A percentile compares a stretch with the other conserved stretches of the same genome.
phyloP scores from a whole-genome alignment of 2,329 filamentous ascomycete genomes.

The Calonectria pteridis region DNA sequence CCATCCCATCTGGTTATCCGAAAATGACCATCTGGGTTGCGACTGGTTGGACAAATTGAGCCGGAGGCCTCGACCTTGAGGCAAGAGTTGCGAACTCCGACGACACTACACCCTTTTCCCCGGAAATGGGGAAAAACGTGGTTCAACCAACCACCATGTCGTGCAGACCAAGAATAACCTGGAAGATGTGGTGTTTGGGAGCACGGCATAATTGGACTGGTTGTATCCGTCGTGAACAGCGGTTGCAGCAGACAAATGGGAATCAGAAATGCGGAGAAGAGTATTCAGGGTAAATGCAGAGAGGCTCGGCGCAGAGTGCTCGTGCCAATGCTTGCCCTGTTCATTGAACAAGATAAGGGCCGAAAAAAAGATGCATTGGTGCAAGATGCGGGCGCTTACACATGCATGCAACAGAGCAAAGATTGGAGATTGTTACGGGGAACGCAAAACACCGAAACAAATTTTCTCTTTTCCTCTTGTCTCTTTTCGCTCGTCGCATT shows the following conservation, averaged over 20 bases:
- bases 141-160: constrained; percentile 21
- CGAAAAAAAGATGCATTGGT: not conserved
- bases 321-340: constrained; percentile 13
- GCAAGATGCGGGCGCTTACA: constrained; percentile 3
- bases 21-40: not conserved
- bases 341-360: not conserved
- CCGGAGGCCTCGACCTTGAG: constrained; percentile 13
- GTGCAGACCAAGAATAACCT: constrained; percentile 19
- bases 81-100: constrained; percentile 28
- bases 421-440: constrained; percentile 3
- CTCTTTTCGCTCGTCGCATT: not conserved
- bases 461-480: not conserved
- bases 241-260: constrained; percentile 19
- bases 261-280: not conserved
- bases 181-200: constrained; percentile 12
- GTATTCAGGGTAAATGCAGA: constrained; percentile 2
- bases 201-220: constrained; percentile 17
- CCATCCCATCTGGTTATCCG: not conserved
- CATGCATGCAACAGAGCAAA: not conserved
- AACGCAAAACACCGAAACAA: not conserved
- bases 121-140: constrained; percentile 20
- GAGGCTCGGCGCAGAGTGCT: constrained; percentile 8
- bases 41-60: constrained; percentile 14
- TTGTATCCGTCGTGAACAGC: constrained; percentile 3
- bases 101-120: constrained; percentile 14